A percentile compares a stretch with the other conserved stretches of the same genome.
Evolutionary conservation across 1,139 yeast species (phyloP).

Genomic region (Geotrichum armillariae): DNA sequence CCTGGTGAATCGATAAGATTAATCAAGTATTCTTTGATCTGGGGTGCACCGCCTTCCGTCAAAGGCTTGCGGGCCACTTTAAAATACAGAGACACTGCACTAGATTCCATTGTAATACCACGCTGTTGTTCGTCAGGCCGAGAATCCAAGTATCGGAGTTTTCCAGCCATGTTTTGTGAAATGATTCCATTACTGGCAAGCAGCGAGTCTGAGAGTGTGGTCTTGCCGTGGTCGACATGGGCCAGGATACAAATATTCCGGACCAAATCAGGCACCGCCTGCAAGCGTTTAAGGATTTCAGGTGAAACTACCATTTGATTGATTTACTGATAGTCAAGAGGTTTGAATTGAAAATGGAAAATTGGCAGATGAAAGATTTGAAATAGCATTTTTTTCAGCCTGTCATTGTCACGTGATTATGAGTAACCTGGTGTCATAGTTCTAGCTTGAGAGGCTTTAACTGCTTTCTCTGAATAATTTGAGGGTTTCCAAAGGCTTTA

Average conservation of each 20-base stretch:
- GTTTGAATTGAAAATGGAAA: background rate
- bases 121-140: constrained; percentile 94
- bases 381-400: background rate
- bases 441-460: too few species aligned
- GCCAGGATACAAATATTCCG: constrained; percentile 95
- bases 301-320: constrained; percentile 46
- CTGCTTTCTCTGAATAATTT: too few species aligned
- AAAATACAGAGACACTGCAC: constrained; percentile 89
- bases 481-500: too few species aligned
- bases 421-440: too few species aligned
- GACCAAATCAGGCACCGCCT: constrained; percentile 64
- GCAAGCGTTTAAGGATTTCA: constrained; percentile 64
- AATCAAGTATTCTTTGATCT: constrained; percentile 73
- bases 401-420: too few species aligned
- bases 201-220: constrained; percentile 88
- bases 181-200: constrained; percentile 95
- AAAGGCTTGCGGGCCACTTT: constrained; percentile 33
- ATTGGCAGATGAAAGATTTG: background rate
- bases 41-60: constrained; percentile 41
- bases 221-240: constrained; percentile 98
- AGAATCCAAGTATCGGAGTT: constrained; percentile 87
- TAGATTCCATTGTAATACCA: constrained; percentile 97
- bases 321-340: background rate
- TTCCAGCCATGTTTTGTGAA: constrained; percentile 93
- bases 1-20: constrained; percentile 98